Evolutionary conservation across 495 filamentous ascomycete genomes (phyloP), one percentile per base, ranked within the genome.

Genomic region (Parmelia sp.): DNA sequence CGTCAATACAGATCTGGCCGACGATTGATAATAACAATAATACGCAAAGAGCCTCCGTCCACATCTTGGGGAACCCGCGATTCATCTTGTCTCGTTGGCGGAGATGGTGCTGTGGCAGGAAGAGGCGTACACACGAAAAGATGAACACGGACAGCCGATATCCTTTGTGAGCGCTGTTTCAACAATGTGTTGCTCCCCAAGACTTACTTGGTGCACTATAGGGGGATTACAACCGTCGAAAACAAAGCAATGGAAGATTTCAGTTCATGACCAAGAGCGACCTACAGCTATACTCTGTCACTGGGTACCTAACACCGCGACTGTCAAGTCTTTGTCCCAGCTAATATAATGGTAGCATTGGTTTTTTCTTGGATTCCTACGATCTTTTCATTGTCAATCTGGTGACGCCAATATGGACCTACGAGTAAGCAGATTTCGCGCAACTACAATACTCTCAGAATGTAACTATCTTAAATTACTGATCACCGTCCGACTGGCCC

Each of bases 301-400:
- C 64, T 29, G 64, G 61, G 61, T 63, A 35, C 55, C 14, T n/a
- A 7, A 15, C 29, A 8, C 40, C 33, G n/a, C 35, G 17, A 2
- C 49, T 21, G 23, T 8, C 19, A 4, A 45, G 11, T n/a, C 3
- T 15, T 42, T 29, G 10, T 23, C 7, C 44, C 25, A 12, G n/a
- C 51, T 57, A 33, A 57, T 23, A 4, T 19, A 21, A 37, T 68
- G 36, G 33, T 51, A 65, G 63, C 31, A 36, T 70, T 57, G 47
- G 68, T 58, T 63, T 69, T 53, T 63, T 68, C 51, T 33, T 62
- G 31, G 51, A 69, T 25, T 64, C 65, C 31, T 66, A 66, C 55
- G 58, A 62, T 55, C 53, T 66, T 4, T 66, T 66, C 36, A 66
- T 66, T 25, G 44, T 62, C 8, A 66, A 66, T 39, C 53, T 66